A percentile compares a stretch with the other conserved stretches of the same genome.
Evolutionary conservation across 2,329 filamentous ascomycete genomes (phyloP).

Genomic region (Pyrenophora tritici-repentis): DNA sequence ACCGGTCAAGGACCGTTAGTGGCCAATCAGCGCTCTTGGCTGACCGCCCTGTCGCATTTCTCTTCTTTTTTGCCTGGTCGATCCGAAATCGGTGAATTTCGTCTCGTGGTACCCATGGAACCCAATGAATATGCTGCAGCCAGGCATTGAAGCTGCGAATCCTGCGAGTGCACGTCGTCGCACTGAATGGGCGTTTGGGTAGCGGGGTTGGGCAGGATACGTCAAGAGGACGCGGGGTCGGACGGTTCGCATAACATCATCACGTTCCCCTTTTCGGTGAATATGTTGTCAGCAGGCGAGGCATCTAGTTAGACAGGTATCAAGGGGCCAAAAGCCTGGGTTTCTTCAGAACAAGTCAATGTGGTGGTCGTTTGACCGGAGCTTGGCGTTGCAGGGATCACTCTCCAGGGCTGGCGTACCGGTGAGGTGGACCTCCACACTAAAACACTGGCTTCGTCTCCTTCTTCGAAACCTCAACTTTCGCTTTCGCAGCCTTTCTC

Average conservation of each 20-base stretch:
- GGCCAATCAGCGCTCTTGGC: slow-evolving; percentile 15
- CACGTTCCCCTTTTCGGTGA: not conserved
- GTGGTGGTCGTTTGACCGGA: slow-evolving; percentile 16
- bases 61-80: slow-evolving; percentile 7
- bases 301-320: not conserved
- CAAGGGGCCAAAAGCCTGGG: slow-evolving; percentile 7
- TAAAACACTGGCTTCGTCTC: slow-evolving; percentile 16
- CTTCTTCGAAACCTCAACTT: slow-evolving; percentile 11
- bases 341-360: not conserved
- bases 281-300: not conserved
- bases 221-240: not conserved
- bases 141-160: slow-evolving; percentile 2
- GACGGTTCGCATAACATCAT: not conserved
- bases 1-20: slow-evolving; percentile 9
- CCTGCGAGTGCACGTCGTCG: slow-evolving; percentile 7
- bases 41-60: slow-evolving; percentile 10
- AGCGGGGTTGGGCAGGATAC: slow-evolving; percentile 5
- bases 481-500: slow-evolving; percentile 16
- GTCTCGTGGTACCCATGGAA: slow-evolving; percentile 9
- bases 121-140: slow-evolving; percentile 3
- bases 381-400: slow-evolving; percentile 9
- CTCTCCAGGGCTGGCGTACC: slow-evolving; percentile 13
- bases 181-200: slow-evolving; percentile 1
- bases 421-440: slow-evolving; percentile 16
- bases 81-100: slow-evolving; percentile 11